Evolutionary conservation across 2,329 filamentous ascomycete species (phyloP), one percentile per base, ranked within the genome.

Genomic region (Penicillium sp.): DNA sequence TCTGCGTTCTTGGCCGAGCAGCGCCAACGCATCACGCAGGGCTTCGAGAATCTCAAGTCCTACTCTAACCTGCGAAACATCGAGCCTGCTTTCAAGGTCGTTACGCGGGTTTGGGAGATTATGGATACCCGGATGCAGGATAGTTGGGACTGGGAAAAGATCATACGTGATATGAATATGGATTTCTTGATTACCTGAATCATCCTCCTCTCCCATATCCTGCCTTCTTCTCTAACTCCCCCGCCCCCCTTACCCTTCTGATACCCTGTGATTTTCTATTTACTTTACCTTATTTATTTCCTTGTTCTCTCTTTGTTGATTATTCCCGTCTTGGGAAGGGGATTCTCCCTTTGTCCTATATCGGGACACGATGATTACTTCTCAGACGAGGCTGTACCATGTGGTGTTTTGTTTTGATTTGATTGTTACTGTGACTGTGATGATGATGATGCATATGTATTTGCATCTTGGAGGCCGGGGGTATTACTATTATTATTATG

Each of bases 91-190:
- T 78, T 81, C 60, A 77, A 77, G 55, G 80, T 86, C 9, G 83
- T 87, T 19, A 74, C 82, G 54, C 78, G 76, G 57, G 77, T 87
- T 21, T 87, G 84, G 84, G 76, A 79, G 57, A 74, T 84, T 53
- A 87, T 87, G 84, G 84, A 86, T 62, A 75, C 73, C 19, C 78
- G 78, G 1, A 81, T 81, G 50, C 78, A 80, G 57, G 80, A 84
- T 55, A 82, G 80, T 54, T 87, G 84, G 84, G 84, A 87, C 68
- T 87, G 83, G 83, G 84, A 87, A 71, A 81, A 75, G 59, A 83
- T 86, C 58, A 84, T 86, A 60, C 74, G 79, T 48, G 77, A 79
- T 49, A 82, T 83, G 73, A 80, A 82, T 21, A 85, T 83, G 79
- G 83, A 87, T 65, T 86, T 86, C 63, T 73, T 87, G 63, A 81